These are phyloP conservation scores for Catunica adiposa DNA, from an alignment of 2,329 filamentous ascomycete species.

Conservation along the genomic window DNA sequence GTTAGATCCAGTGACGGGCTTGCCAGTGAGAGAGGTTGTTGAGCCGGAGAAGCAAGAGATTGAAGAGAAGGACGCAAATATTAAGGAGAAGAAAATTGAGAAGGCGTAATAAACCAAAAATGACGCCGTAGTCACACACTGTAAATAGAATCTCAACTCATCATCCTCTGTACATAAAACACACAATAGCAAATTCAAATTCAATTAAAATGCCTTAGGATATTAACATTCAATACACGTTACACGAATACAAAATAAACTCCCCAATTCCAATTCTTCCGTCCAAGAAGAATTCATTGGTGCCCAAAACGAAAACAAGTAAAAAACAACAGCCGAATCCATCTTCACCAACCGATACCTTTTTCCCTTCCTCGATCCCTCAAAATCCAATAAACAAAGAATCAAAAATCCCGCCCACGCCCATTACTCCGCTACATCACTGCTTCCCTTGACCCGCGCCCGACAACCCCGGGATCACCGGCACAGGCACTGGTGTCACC, in stretches of 20 bases:
- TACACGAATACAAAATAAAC: too few relatives aligned
- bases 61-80: neutral
- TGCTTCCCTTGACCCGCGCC: neutral
- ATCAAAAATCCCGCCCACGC: neutral
- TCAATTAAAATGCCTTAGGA: too few relatives aligned
- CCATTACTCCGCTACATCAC: neutral
- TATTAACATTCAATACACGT: too few relatives aligned
- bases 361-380: neutral
- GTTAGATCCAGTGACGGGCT: constrained; percentile 8
- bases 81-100: neutral
- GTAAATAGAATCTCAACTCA: neutral
- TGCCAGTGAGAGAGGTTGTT: constrained; percentile 4
- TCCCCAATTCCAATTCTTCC: too few relatives aligned
- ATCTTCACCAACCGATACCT: neutral
- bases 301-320: constrained; percentile 1
- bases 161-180: too few relatives aligned
- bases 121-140: too few relatives aligned
- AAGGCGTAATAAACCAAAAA: neutral
- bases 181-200: too few relatives aligned
- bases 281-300: too few relatives aligned
- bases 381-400: too few relatives aligned
- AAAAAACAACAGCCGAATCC: neutral
- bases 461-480: constrained; percentile 22
- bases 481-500: constrained; percentile 29
- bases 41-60: neutral